phyloP scores from a whole-genome alignment of 2,329 filamentous ascomycete genomes.

The Ascochyta pisi region DNA sequence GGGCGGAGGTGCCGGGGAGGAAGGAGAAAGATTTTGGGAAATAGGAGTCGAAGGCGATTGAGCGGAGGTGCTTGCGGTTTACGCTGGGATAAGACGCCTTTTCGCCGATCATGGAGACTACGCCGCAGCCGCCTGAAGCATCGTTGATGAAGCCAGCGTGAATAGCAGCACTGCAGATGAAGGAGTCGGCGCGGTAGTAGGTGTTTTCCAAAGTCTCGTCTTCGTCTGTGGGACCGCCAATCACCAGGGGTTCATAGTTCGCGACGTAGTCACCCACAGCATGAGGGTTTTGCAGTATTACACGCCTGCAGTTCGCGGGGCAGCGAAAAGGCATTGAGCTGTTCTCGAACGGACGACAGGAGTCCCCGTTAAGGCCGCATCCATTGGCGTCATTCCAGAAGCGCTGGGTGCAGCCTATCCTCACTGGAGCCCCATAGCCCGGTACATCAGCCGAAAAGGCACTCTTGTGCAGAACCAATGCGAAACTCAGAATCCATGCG shows the following conservation, averaged over 20 bases:
- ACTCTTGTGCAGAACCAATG: slow-evolving; percentile 70
- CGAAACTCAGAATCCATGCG: slow-evolving; percentile 74
- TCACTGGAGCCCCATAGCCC: slow-evolving; percentile 70
- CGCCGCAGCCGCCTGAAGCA: slow-evolving; percentile 78
- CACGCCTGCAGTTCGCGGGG: slow-evolving; percentile 72
- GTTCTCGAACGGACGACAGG: slow-evolving; percentile 77
- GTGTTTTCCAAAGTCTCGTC: slow-evolving; percentile 54
- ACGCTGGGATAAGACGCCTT: slow-evolving; percentile 68
- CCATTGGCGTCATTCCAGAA: slow-evolving; percentile 73
- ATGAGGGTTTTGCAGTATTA: slow-evolving; percentile 72
- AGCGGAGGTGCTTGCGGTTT: slow-evolving; percentile 75
- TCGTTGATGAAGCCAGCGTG: slow-evolving; percentile 81
- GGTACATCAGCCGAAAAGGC: slow-evolving; percentile 66
- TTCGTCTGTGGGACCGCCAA: slow-evolving; percentile 59
- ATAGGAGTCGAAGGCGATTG: slow-evolving; percentile 80
- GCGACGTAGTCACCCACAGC: slow-evolving; percentile 74
- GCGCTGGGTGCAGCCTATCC: slow-evolving; percentile 70
- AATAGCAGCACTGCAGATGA: slow-evolving; percentile 83
- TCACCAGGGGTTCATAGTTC: slow-evolving; percentile 61
- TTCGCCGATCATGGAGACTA: slow-evolving; percentile 75
- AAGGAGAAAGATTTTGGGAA: slow-evolving; percentile 91
- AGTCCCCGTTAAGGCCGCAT: slow-evolving; percentile 76
- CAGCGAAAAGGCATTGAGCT: slow-evolving; percentile 76
- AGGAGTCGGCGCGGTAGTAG: slow-evolving; percentile 87
- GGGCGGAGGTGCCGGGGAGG: slow-evolving; percentile 67